phyloP scores from a whole-genome alignment of 305 asterid genomes.

The Fraxinus floribunda region DNA sequence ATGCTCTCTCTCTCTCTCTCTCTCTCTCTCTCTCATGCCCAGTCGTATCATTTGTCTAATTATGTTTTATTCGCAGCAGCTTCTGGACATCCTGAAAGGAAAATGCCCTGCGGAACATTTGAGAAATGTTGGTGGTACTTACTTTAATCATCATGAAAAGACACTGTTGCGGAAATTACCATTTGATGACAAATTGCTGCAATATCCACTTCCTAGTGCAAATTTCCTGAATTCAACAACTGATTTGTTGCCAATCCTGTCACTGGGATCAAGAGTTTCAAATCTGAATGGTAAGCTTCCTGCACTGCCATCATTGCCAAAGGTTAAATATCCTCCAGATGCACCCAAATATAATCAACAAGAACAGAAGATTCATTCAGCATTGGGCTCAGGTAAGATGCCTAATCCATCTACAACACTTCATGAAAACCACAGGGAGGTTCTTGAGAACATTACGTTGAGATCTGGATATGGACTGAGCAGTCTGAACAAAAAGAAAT shows the following conservation, averaged over 20 bases:
- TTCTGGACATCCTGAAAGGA: slow-evolving; percentile 43
- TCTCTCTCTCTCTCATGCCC: neutral
- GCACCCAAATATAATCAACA: neutral
- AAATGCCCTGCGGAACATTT: slow-evolving; percentile 53
- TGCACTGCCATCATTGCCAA: neutral
- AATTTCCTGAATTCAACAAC: slow-evolving; percentile 46
- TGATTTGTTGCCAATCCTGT: slow-evolving; percentile 62
- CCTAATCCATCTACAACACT: neutral
- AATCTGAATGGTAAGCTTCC: slow-evolving; percentile 35
- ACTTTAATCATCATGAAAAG: slow-evolving; percentile 66
- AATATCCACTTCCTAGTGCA: slow-evolving; percentile 53
- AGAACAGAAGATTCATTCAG: neutral
- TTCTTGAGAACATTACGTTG: neutral
- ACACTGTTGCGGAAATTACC: slow-evolving; percentile 65
- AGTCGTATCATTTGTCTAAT: slow-evolving; percentile 11
- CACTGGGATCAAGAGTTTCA: slow-evolving; percentile 65
- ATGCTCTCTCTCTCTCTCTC: neutral
- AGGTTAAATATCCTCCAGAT: neutral
- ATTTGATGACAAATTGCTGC: slow-evolving; percentile 62
- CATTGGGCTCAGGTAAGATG: neutral
- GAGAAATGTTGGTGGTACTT: slow-evolving; percentile 43
- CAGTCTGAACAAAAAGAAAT: slow-evolving; percentile 29
- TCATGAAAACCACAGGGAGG: neutral
- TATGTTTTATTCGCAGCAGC: slow-evolving; percentile 52
- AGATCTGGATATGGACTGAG: slow-evolving; percentile 38